Conservation (phyloP, 2,329 filamentous ascomycete species). For the Sarocladiaceae sp. region DNA sequence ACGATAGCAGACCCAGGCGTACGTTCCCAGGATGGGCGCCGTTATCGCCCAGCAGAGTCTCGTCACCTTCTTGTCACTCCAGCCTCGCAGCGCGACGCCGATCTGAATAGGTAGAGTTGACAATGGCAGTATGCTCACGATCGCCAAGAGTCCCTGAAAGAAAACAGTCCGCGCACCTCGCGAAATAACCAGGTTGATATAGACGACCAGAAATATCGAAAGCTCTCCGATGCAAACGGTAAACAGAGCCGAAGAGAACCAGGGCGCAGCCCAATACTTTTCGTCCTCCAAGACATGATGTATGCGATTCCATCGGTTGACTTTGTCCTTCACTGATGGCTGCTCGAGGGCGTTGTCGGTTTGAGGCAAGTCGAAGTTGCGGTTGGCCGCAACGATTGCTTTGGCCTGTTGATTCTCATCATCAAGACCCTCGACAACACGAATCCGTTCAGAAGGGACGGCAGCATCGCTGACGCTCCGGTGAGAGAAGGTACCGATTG, state of each 20-base stretch:
- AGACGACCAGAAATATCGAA: background rate
- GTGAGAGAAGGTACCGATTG: conserved; percentile 1
- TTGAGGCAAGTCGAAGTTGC: background rate
- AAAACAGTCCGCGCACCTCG: background rate
- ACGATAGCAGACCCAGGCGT: background rate
- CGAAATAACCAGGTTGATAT: conserved; percentile 4
- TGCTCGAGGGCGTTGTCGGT: background rate
- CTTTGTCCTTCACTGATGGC: background rate
- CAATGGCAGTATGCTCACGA: background rate
- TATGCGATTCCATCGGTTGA: background rate
- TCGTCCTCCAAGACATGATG: conserved; percentile 1
- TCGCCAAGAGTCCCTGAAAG: conserved; percentile 1
- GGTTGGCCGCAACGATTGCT: background rate
- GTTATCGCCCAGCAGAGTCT: background rate
- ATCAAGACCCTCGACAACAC: conserved; percentile 1
- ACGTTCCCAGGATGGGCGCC: background rate
- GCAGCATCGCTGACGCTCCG: background rate
- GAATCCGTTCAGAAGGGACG: background rate
- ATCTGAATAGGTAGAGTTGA: conserved; percentile 2
- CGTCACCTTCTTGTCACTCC: background rate
- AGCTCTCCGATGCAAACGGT: background rate
- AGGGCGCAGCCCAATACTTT: background rate
- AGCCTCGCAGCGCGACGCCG: background rate
- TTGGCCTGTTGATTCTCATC: conserved; percentile 1
- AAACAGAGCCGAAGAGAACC: conserved; percentile 1